These are phyloP conservation scores for Talaromyces sp. DNA, from an alignment of 2,329 filamentous ascomycete species.

Conservation along the genomic window DNA sequence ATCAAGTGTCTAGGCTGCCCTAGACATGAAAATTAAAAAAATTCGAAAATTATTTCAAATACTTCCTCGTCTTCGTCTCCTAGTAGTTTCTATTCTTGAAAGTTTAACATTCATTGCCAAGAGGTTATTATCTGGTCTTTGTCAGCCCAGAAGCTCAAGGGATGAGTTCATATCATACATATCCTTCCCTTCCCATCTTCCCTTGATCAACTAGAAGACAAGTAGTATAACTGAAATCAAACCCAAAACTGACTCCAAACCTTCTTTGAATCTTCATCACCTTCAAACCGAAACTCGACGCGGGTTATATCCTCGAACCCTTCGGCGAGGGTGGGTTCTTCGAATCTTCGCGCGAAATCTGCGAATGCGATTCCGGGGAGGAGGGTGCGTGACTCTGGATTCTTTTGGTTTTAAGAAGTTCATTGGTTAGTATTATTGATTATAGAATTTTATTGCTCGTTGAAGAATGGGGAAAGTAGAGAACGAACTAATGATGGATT, in stretches of 20 bases:
- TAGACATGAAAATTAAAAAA: constrained; percentile 10
- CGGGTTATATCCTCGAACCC: constrained; percentile 77
- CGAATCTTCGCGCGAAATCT: constrained; percentile 67
- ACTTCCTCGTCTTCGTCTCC: not conserved
- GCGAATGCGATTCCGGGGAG: constrained; percentile 78
- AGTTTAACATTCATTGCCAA: too few relatives aligned
- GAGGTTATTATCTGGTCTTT: too few relatives aligned
- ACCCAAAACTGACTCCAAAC: constrained; percentile 75
- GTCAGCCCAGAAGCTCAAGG: too few relatives aligned
- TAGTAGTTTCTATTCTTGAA: not conserved
- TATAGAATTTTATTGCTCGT: not conserved
- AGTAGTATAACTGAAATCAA: too few relatives aligned
- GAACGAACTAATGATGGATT: constrained; percentile 39
- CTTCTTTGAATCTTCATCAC: constrained; percentile 60
- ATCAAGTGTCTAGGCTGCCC: constrained; percentile 8
- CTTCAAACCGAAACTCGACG: constrained; percentile 70
- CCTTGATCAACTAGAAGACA: too few relatives aligned
- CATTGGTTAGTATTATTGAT: not conserved
- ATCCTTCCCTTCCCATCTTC: too few relatives aligned
- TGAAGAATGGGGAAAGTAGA: too few relatives aligned
- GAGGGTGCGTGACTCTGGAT: constrained; percentile 70
- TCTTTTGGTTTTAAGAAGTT: constrained; percentile 36
- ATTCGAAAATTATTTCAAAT: not conserved
- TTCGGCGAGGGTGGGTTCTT: constrained; percentile 65
- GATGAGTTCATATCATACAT: too few relatives aligned